These are phyloP conservation scores for Cladorrhinum sp. DNA, from an alignment of 2,329 filamentous ascomycete species.

Conservation along the genomic window DNA sequence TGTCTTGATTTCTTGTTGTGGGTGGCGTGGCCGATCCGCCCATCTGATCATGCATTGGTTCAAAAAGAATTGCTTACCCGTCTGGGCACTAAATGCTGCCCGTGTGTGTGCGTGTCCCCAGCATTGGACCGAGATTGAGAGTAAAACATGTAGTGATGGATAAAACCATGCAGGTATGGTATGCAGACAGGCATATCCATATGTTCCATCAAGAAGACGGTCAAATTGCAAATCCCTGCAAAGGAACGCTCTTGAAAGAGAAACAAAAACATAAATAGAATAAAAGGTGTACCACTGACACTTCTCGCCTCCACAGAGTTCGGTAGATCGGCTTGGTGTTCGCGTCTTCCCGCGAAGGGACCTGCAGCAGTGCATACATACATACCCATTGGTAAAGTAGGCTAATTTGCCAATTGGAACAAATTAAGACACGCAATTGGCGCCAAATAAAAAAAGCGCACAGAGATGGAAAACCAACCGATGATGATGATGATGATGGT, in stretches of 20 bases:
- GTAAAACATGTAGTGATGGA: too few species aligned
- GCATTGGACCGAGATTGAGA: background rate
- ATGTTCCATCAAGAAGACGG: background rate
- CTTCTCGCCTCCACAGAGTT: background rate
- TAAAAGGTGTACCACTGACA: background rate
- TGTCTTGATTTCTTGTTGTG: background rate
- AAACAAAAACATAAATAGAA: background rate
- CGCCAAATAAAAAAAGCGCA: background rate
- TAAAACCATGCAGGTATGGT: too few species aligned
- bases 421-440: background rate
- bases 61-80: background rate
- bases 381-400: too few species aligned
- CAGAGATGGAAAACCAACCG: background rate
- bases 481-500: too few species aligned
- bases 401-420: background rate
- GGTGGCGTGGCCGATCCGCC: background rate
- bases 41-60: background rate
- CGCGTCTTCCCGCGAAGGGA: background rate
- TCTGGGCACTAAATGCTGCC: background rate
- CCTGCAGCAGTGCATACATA: too few species aligned
- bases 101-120: background rate
- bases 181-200: too few species aligned
- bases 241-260: background rate
- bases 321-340: background rate
- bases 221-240: background rate